Evolutionary conservation across 2,329 filamentous ascomycete species (phyloP).

Genomic region (Xylariales sp.): DNA sequence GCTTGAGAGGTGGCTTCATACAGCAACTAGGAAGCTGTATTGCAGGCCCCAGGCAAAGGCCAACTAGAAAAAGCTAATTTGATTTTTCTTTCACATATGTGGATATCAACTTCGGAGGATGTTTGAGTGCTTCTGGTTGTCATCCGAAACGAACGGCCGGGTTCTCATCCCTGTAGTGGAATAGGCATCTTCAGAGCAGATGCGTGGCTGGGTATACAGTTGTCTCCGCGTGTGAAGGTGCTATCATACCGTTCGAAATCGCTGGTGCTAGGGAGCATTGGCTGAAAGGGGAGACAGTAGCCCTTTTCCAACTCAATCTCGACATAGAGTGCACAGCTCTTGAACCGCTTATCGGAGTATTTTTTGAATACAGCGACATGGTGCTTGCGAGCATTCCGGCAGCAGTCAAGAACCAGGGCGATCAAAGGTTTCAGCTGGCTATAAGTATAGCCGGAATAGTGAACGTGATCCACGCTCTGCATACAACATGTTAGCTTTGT

Average conservation of each 20-base stretch:
- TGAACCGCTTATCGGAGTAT: constrained; percentile 83
- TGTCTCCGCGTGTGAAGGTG: not conserved
- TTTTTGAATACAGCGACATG: constrained; percentile 88
- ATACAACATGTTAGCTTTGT: too few species aligned
- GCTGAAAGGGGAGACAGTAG: constrained; percentile 43
- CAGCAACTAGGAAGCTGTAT: too few species aligned
- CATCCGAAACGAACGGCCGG: too few species aligned
- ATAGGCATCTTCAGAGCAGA: constrained; percentile 18
- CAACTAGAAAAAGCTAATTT: too few species aligned
- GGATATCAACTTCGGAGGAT: too few species aligned
- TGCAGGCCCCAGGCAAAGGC: too few species aligned
- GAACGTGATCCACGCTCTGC: constrained; percentile 82
- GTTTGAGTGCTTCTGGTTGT: too few species aligned
- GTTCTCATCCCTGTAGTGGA: constrained; percentile 15
- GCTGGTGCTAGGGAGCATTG: constrained; percentile 8
- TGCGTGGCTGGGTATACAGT: not conserved
- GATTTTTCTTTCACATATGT: too few species aligned
- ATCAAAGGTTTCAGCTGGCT: constrained; percentile 75
- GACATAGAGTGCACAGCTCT: constrained; percentile 77
- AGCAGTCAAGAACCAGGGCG: constrained; percentile 79
- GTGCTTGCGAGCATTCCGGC: constrained; percentile 73
- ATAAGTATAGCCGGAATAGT: constrained; percentile 93
- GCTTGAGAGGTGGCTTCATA: too few species aligned
- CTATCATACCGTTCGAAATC: constrained; percentile 10
- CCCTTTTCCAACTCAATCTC: constrained; percentile 65